A percentile compares a stretch with the other conserved stretches of the same genome.
Evolutionary conservation across 176 grass and related monocot species (phyloP).

Genomic region (Hyparrhenia diplandra): DNA sequence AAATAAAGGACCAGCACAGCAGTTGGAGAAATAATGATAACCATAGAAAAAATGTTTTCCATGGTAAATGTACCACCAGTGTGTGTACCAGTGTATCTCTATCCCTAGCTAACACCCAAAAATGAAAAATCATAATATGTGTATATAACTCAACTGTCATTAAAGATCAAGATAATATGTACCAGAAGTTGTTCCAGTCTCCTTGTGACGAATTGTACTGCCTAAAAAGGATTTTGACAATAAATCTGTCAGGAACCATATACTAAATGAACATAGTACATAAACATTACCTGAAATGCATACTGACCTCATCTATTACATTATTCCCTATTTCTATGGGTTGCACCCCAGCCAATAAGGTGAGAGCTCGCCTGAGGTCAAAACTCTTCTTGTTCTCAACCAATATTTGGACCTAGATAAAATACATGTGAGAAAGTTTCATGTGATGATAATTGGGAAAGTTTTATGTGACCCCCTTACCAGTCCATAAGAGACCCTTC

Average conservation of each 20-base stretch:
- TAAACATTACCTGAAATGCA: constrained; percentile 11
- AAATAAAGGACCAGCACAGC: not conserved
- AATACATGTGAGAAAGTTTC: constrained; percentile 23
- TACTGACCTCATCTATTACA: constrained; percentile 67
- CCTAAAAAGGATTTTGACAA: constrained; percentile 42
- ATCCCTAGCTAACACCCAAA: not conserved
- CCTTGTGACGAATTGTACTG: constrained; percentile 72
- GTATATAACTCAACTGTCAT: constrained; percentile 4
- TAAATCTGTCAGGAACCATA: constrained; percentile 16
- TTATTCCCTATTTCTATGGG: constrained; percentile 52
- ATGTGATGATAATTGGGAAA: not conserved
- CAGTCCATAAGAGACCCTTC: constrained; percentile 87
- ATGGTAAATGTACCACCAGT: not conserved
- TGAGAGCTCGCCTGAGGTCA: constrained; percentile 69
- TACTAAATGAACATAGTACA: constrained; percentile 3
- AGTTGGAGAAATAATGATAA: not conserved
- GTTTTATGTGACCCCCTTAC: constrained; percentile 47
- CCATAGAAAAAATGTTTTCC: not conserved
- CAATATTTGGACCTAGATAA: constrained; percentile 84
- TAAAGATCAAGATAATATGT: constrained; percentile 31
- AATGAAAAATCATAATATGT: not conserved
- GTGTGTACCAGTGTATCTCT: not conserved
- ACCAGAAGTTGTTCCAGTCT: constrained; percentile 97
- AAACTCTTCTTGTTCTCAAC: constrained; percentile 89
- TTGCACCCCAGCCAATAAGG: constrained; percentile 60